Percentiles rank a stretch among this genome's conserved stretches.
phyloP scores from a whole-genome alignment of 805 yeast genomes.

The Wickerhamomyces rabaulensis region DNA sequence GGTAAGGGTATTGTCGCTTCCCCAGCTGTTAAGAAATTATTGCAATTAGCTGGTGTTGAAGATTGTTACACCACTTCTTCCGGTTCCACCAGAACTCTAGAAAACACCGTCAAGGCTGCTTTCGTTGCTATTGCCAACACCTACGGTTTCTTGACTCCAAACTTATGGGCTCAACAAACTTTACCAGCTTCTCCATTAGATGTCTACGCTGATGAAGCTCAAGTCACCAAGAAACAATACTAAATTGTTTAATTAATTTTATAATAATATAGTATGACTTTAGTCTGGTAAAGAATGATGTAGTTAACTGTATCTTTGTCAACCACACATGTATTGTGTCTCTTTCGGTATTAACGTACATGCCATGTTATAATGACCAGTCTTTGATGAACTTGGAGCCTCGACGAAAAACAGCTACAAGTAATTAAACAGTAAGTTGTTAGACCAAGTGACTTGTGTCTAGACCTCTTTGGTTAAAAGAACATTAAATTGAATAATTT shows the following conservation, averaged over 20 bases:
- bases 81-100: constrained; percentile 99
- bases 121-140: constrained; percentile 99
- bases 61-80: constrained; percentile 98
- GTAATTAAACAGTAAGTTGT: not conserved
- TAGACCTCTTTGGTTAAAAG: not conserved
- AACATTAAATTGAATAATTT: not conserved
- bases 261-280: constrained; percentile 1
- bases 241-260: constrained; percentile 33
- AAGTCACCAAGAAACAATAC: constrained; percentile 70
- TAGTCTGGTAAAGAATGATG: not conserved
- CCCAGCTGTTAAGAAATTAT: constrained; percentile 97
- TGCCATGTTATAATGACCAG: no score
- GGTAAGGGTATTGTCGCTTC: constrained; percentile 99
- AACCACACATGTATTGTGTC: not conserved
- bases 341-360: no score
- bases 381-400: no score
- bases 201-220: constrained; percentile 82
- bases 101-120: constrained; percentile 99
- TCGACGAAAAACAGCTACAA: no score
- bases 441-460: not conserved
- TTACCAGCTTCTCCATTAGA: constrained; percentile 93
- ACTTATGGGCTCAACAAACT: constrained; percentile 90
- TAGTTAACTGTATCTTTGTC: no score
- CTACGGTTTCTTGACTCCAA: constrained; percentile 99
- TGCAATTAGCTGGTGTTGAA: constrained; percentile 99